Evolutionary conservation across 495 filamentous ascomycete species (phyloP), one percentile per base, ranked within the genome.

Genomic region (Barbatosphaeria neglecta): DNA sequence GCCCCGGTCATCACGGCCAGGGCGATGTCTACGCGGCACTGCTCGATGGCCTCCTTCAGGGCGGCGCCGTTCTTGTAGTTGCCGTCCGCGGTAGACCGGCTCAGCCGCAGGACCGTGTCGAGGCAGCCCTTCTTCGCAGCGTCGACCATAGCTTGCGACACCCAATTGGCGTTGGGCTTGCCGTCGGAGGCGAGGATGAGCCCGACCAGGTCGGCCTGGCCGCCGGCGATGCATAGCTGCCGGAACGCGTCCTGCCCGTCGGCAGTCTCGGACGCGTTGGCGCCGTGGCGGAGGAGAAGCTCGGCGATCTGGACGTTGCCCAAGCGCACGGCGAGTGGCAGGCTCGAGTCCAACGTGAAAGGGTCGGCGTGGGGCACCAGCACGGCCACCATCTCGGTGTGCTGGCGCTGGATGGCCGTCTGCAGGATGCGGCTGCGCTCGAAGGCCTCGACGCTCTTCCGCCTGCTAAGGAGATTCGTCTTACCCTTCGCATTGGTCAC

Each of bases 331-430:
- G 70, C 69, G 11, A 57, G 41, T 0, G 66, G 64, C 38, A 74
- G 50, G 11, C 66, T 59, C 0, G 52, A 49, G 46, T 71, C 62
- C 39, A 73, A 55, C 22, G 61, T 60, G 20, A 62, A 17, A 9
- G 57, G 48, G 47, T 73, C 68, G 22, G 68, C 67, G 33, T 70
- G 59, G 7, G 61, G 62, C 17, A 65, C 55, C 23, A 74, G 52
- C 13, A 74, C 59, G 33, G 69, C 60, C 24, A 74, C 58, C 70
- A 74, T 74, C 31, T 74, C 69, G 19, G 50, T 28, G 16, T 73
- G 68, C 1, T 55, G 58, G 37, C 67, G 70, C 45, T 67, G 53
- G 37, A 73, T 63, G 6, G 70, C 70, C 33, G 61, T 68, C 22
- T 67, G 62, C 27, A 74, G 50, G 3, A 73, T 51, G 16, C 64